phyloP scores from a whole-genome alignment of 148 eudicot species.

The Camellia japonica region DNA sequence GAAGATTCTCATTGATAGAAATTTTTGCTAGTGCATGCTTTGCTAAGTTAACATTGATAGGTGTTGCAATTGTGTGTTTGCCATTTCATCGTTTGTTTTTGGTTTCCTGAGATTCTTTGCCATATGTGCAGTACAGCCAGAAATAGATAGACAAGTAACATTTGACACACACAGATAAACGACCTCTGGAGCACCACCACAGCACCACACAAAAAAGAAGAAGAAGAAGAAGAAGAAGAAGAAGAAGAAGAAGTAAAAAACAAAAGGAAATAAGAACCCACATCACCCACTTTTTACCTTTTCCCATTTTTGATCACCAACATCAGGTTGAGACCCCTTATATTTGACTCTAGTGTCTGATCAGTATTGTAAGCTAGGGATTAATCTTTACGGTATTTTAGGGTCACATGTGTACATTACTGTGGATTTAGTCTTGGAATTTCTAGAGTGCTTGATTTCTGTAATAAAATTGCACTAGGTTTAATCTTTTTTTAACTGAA shows the following conservation, averaged over 20 bases:
- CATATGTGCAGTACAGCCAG: neutral
- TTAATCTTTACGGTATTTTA: neutral
- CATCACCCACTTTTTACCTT: no score
- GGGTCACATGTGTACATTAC: neutral
- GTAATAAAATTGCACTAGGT: neutral
- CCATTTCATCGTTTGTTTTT: no score
- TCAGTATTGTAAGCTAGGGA: neutral
- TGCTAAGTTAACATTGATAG: neutral
- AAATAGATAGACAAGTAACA: no score
- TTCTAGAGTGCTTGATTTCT: neutral
- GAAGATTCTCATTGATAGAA: neutral
- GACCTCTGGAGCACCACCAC: no score
- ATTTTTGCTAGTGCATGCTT: slow-evolving; percentile 1
- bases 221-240: no score
- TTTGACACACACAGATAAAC: no score
- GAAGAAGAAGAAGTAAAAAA: no score
- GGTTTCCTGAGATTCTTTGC: no score
- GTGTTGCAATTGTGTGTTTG: neutral
- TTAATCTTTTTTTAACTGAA: neutral
- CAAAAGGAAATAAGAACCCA: no score
- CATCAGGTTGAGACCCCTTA: neutral
- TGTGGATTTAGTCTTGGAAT: neutral
- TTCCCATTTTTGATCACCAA: neutral
- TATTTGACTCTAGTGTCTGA: neutral
- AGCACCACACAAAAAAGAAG: no score